Base-by-base conservation (phyloP, 371 early-diverging fungal genomes). In the Mucor circinelloides region DNA sequence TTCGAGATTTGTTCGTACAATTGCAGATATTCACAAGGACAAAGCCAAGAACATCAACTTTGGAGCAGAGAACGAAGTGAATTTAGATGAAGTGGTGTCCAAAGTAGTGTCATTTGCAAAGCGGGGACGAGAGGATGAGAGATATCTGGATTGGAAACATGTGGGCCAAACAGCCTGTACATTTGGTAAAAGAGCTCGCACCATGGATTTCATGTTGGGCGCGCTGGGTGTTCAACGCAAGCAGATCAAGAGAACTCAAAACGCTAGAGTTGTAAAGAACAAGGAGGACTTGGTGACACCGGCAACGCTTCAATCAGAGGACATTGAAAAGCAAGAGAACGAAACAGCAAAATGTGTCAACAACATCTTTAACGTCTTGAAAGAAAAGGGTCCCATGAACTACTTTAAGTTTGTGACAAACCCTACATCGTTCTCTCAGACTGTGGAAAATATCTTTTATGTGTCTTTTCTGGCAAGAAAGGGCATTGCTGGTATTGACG, bases 371-470 rank as follows among this genome's bases (percentile, higher is more conserved):
- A 74, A 74, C 5, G 75, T 89, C 25, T 64, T 96, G 56, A 75
- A 84, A n/a, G 65, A 86, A 57, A 69, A 71, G 2, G 89, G 87
- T 0, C 88, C 88, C 6, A 84, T 92, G 61, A 91, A 90, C 64
- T 81, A 95, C 62, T 95, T 96, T 66, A 82, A 90, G 65, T 93
- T 97, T 74, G 86, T 97, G 42, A 81, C 95, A 60, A 96, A 98
- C 75, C 98, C 97, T 4, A 78, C 85, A 1, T 94, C 96, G 7
- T 97, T 96, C 72, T 85, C 92, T 4, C 97, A 97, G 78, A 91
- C 96, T 0, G 93, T 97, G 1, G 97, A 98, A 73, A 97, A 98
- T 72, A 83, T 97, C 58, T 98, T 98, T 69, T 95, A 96, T 69
- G 83, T 96, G 9, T 92, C 97, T 7, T 97, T 97, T 70, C 78